These are phyloP conservation scores for Phyllosticta capitalensis DNA, from an alignment of 2,329 filamentous ascomycete genomes.

Conservation along the genomic window DNA sequence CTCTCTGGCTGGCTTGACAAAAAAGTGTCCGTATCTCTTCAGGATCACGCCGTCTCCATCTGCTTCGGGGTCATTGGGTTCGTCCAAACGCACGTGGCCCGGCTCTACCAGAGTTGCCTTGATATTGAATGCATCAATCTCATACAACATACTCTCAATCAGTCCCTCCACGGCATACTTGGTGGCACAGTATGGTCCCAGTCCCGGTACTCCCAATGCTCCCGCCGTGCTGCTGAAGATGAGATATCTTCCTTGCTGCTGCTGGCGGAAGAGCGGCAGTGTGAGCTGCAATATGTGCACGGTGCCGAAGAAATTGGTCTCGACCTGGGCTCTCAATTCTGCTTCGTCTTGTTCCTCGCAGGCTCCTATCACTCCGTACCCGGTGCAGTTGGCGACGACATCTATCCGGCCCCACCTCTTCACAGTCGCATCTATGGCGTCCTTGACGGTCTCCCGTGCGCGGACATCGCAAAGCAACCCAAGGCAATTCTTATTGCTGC, in stretches of 20 bases:
- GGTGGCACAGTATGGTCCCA: conserved; percentile 91
- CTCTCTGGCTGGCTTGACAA: conserved; percentile 72
- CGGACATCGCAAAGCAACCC: conserved; percentile 86
- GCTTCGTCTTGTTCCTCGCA: conserved; percentile 96
- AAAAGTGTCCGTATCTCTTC: conserved; percentile 83
- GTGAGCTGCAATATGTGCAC: conserved; percentile 86
- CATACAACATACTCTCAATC: conserved; percentile 94
- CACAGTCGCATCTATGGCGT: conserved; percentile 61
- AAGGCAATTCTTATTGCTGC: conserved; percentile 55
- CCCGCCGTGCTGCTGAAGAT: conserved; percentile 93
- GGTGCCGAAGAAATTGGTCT: conserved; percentile 95
- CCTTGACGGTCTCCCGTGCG: conserved; percentile 64
- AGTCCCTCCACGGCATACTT: conserved; percentile 96
- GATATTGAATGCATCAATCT: conserved; percentile 84
- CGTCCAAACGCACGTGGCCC: conserved; percentile 77
- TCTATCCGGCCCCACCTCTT: conserved; percentile 54
- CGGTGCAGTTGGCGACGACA: conserved; percentile 51
- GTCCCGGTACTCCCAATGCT: conserved; percentile 81
- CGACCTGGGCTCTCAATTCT: conserved; percentile 91
- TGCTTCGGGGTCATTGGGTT: conserved; percentile 47
- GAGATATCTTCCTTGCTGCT: conserved; percentile 67
- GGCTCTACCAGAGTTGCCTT: conserved; percentile 91
- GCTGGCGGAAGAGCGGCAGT: conserved; percentile 75
- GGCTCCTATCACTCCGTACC: conserved; percentile 84
- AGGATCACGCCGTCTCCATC: conserved; percentile 31